A percentile compares a stretch with the other conserved stretches of the same genome.
These are phyloP conservation scores for Magnolia changhungtana DNA, from an alignment of 164 flowering plant species.

Conservation along the genomic window DNA sequence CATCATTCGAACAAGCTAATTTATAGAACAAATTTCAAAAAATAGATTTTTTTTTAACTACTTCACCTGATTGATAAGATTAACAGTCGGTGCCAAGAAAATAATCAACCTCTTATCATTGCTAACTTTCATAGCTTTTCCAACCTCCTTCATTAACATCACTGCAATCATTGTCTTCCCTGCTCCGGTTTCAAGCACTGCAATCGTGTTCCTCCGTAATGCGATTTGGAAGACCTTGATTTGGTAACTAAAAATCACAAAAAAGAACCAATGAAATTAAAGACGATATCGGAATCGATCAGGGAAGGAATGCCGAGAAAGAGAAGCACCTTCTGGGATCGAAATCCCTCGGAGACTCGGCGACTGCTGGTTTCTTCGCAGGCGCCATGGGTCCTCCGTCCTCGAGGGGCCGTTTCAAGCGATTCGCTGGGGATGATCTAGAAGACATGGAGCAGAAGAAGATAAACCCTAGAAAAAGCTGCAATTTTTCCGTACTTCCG, in stretches of 20 bases:
- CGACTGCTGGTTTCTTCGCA: background rate
- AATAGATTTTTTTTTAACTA: background rate
- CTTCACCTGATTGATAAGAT: slow-evolving; percentile 71
- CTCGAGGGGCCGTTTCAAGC: background rate
- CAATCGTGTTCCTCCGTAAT: slow-evolving; percentile 64
- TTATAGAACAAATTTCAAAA: background rate
- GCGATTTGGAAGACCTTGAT: slow-evolving; percentile 62
- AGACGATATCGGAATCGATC: background rate
- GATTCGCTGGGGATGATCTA: background rate
- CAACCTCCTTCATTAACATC: slow-evolving; percentile 63
- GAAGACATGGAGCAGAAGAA: background rate
- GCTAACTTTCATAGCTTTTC: slow-evolving; percentile 23
- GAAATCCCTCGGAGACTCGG: background rate
- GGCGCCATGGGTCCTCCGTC: background rate
- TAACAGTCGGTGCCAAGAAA: slow-evolving; percentile 84
- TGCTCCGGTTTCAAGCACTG: slow-evolving; percentile 71
- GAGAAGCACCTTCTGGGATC: slow-evolving; percentile 2
- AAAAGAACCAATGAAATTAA: background rate
- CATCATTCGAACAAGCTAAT: background rate
- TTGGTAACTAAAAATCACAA: slow-evolving; percentile 47
- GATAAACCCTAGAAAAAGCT: background rate
- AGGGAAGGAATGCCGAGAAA: background rate
- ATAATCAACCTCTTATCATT: slow-evolving; percentile 40
- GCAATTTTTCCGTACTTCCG: no score
- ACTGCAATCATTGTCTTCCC: slow-evolving; percentile 77